Base-by-base conservation (phyloP, 2,329 filamentous ascomycete genomes). In the Diplodia scrobiculata region DNA sequence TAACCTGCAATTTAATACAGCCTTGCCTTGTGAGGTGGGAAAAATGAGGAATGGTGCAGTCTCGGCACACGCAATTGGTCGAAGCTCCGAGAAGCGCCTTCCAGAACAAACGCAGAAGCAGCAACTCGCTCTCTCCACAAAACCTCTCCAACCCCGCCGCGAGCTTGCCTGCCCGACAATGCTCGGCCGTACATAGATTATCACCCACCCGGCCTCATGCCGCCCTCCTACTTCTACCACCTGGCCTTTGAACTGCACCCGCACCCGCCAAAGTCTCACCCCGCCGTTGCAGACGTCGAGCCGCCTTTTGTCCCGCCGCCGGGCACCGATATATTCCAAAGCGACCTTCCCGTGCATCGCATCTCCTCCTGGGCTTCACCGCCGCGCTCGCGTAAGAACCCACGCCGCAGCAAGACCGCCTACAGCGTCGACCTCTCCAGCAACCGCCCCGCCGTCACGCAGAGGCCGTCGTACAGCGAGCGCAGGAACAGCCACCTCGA, bases 191-290 rank as follows among this genome's bases (percentile, higher is more conserved):
- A 19, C 27, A 48, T 45, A 36, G 27, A 9, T 10, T 5, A 19
- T 21, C 47, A 2, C 14, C 36, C 13, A n/a, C 21, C 50, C 27
- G 52, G 62, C 51, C 62, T 65, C 36, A 65, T 65, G 62, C 50
- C 62, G 84, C 84, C 83, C 74, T 82, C 84, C 60, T 88, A 87
- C 75, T 88, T 87, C 75, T 89, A 86, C 72, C 85, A 89, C 72
- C 74, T 89, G 67, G 80, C 80, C 69, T 80, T 89, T 71, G 86
- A 89, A 81, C 77, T 89, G 19, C 82, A 86, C 71, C 74, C 80
- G 69, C 78, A 74, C 17, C 72, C 73, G 32, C 69, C 70, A 34
- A 68, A 66, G n/a, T 52, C 19, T 34, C 19, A 38, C 41, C 41
- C 29, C 38, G 29, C 63, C 27, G 53, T 32, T n/a, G 27, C 25